Evolutionary conservation across 1,139 yeast genomes (phyloP).

Genomic region (Saccharomyces uvarum): DNA sequence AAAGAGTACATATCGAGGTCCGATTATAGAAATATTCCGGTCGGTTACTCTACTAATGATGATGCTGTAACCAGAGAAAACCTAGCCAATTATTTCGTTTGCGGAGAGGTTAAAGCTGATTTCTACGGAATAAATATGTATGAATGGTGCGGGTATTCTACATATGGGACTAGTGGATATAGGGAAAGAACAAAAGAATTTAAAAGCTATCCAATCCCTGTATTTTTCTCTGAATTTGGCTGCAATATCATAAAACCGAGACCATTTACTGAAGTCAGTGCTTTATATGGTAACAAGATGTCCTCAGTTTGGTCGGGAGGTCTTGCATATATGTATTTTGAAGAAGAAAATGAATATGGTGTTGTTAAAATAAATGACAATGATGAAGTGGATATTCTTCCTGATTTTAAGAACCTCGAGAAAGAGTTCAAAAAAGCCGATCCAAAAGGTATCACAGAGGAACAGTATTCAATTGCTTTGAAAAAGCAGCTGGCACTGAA

Average conservation of each 20-base stretch:
- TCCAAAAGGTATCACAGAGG: conserved; percentile 32
- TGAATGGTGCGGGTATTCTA: conserved; percentile 63
- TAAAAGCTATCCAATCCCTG: conserved; percentile 43
- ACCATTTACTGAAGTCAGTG: conserved; percentile 61
- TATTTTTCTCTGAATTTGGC: conserved; percentile 57
- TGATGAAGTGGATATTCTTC: conserved; percentile 40
- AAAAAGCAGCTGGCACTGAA: not conserved
- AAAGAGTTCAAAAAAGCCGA: conserved; percentile 32
- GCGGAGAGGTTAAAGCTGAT: conserved; percentile 40
- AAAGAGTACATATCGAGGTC: conserved; percentile 41
- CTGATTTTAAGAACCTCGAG: conserved; percentile 37
- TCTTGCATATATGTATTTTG: conserved; percentile 80
- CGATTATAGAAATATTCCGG: conserved; percentile 45
- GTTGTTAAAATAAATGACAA: conserved; percentile 49
- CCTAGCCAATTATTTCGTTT: conserved; percentile 44
- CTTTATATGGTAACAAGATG: conserved; percentile 56
- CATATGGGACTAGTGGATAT: conserved; percentile 49
- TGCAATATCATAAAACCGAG: conserved; percentile 48
- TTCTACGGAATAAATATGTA: conserved; percentile 57
- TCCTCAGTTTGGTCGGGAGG: conserved; percentile 88
- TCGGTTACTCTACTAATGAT: conserved; percentile 58
- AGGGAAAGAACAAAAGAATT: conserved; percentile 47
- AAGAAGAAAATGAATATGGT: conserved; percentile 76
- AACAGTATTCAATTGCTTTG: conserved; percentile 13
- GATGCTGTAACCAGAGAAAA: conserved; percentile 44